Conservation (phyloP, 1,284 basidiomycete genomes). For the Papiliotrema laurentii region DNA sequence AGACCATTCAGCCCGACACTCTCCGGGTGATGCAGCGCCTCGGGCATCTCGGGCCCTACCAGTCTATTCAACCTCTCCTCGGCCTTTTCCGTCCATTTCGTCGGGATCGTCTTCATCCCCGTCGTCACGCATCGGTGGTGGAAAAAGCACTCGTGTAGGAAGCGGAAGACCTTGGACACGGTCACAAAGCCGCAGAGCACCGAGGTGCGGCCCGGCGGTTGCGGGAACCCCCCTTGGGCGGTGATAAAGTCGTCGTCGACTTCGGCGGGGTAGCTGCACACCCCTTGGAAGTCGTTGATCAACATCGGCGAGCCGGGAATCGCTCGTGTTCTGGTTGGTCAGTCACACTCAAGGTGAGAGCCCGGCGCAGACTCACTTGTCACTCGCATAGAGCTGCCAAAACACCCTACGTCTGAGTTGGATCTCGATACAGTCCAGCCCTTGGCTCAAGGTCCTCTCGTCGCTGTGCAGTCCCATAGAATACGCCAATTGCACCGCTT, state of each 20-base stretch:
- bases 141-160: constrained; percentile 45
- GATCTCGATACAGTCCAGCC: constrained; percentile 40
- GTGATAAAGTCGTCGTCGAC: constrained; percentile 48
- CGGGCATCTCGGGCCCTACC: constrained; percentile 27
- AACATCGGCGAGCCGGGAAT: constrained; percentile 45
- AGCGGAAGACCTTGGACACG: constrained; percentile 39
- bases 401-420: constrained; percentile 44
- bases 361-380: constrained; percentile 32
- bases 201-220: constrained; percentile 34
- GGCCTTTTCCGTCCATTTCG: constrained; percentile 29
- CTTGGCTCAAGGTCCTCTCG: constrained; percentile 33
- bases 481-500: constrained; percentile 44
- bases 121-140: constrained; percentile 38
- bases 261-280: constrained; percentile 39
- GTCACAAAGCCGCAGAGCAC: constrained; percentile 45
- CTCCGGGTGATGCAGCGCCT: constrained; percentile 30
- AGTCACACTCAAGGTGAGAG: background rate
- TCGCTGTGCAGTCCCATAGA: constrained; percentile 44
- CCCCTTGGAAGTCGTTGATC: constrained; percentile 47
- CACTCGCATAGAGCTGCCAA: constrained; percentile 44
- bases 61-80: constrained; percentile 20
- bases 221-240: constrained; percentile 45
- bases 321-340: constrained; percentile 36
- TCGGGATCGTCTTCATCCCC: constrained; percentile 9
- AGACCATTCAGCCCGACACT: constrained; percentile 16